Percentiles rank a stretch among this genome's conserved stretches.
Evolutionary conservation across 805 yeast genomes (phyloP).

Genomic region (Trichomonascus vanleenenianus): DNA sequence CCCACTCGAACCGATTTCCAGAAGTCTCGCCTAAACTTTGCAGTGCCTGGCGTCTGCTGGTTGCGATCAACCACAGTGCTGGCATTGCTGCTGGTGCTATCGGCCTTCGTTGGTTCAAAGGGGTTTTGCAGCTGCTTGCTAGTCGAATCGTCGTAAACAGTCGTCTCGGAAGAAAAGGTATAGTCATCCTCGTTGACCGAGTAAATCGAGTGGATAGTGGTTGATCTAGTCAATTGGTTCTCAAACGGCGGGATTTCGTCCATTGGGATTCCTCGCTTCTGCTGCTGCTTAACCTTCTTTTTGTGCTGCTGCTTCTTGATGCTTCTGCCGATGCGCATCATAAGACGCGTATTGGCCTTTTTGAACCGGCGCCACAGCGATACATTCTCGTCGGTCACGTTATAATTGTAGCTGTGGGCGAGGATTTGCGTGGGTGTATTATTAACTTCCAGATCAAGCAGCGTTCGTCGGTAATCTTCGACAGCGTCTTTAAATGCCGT

Average conservation of each 20-base stretch:
- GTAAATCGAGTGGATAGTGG: constrained; percentile 18
- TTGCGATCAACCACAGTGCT: constrained; percentile 21
- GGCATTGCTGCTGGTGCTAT: background rate
- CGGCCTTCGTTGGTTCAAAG: constrained; percentile 3
- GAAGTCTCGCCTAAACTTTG: constrained; percentile 43
- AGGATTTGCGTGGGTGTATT: constrained; percentile 60
- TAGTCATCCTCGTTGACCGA: constrained; percentile 7
- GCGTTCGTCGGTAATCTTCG: constrained; percentile 65
- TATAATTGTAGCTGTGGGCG: constrained; percentile 48
- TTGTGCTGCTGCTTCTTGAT: constrained; percentile 8
- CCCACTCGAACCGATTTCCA: constrained; percentile 80
- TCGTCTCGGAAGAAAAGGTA: background rate
- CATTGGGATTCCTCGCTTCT: background rate
- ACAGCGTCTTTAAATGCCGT: constrained; percentile 75
- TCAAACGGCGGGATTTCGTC: constrained; percentile 6
- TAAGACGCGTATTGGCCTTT: constrained; percentile 40
- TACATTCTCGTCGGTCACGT: constrained; percentile 48
- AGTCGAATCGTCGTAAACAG: background rate
- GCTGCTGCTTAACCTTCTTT: background rate
- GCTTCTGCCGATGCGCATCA: constrained; percentile 10
- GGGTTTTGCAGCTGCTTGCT: constrained; percentile 14
- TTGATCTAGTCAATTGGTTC: constrained; percentile 13
- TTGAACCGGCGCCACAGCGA: constrained; percentile 65
- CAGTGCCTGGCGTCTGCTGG: constrained; percentile 25
- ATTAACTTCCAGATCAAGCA: constrained; percentile 61